phyloP scores from a whole-genome alignment of 2,329 filamentous ascomycete species.

The Escovopsis weberi region DNA sequence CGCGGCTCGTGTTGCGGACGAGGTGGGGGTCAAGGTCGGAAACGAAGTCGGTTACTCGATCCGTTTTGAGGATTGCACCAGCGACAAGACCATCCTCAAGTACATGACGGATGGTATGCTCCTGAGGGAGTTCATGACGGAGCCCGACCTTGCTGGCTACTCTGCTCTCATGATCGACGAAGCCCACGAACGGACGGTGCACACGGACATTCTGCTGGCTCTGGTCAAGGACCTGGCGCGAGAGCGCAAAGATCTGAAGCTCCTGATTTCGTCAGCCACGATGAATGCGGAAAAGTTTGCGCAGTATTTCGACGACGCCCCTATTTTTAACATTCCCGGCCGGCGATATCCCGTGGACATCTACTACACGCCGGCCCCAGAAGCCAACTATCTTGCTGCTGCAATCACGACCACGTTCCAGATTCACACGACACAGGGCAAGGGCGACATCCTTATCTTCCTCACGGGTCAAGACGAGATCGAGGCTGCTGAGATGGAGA shows the following conservation, averaged over 20 bases:
- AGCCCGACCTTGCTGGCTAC: slow-evolving; percentile 70
- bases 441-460: slow-evolving; percentile 87
- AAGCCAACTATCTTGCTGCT: slow-evolving; percentile 85
- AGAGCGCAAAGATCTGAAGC: slow-evolving; percentile 69
- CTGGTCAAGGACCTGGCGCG: slow-evolving; percentile 79
- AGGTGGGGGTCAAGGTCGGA: slow-evolving; percentile 79
- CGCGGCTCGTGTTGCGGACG: slow-evolving; percentile 87
- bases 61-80: slow-evolving; percentile 84
- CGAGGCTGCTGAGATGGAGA: slow-evolving; percentile 68
- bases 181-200: slow-evolving; percentile 84
- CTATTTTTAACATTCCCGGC: slow-evolving; percentile 90
- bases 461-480: slow-evolving; percentile 95
- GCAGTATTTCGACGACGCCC: slow-evolving; percentile 79
- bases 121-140: slow-evolving; percentile 75
- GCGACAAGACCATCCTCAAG: slow-evolving; percentile 80
- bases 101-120: slow-evolving; percentile 98
- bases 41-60: slow-evolving; percentile 91
- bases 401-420: slow-evolving; percentile 90
- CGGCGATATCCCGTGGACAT: slow-evolving; percentile 81
- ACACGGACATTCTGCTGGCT: slow-evolving; percentile 80
- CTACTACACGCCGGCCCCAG: slow-evolving; percentile 78
- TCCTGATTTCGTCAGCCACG: slow-evolving; percentile 87
- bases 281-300: slow-evolving; percentile 91
- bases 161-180: slow-evolving; percentile 93
- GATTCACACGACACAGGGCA: slow-evolving; percentile 75